phyloP scores from a whole-genome alignment of 2,329 filamentous ascomycete species.

The Fusarium sp. region DNA sequence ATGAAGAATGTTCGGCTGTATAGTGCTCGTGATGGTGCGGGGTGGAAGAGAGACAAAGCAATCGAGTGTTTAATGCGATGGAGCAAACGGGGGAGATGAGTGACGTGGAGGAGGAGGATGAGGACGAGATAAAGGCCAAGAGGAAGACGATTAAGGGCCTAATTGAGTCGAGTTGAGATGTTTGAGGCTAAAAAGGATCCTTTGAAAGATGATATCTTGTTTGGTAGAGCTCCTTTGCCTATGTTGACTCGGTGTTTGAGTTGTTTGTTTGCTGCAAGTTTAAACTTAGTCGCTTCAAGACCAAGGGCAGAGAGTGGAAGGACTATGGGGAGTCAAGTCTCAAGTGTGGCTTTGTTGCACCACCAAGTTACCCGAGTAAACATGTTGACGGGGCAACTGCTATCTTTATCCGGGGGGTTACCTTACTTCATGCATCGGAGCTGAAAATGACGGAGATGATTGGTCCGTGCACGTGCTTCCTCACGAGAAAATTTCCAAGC shows the following conservation, averaged over 20 bases:
- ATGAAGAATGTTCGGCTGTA: conserved; percentile 4
- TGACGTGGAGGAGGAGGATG: not conserved
- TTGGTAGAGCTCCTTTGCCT: not conserved
- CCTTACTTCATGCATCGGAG: conserved; percentile 12
- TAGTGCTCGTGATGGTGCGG: conserved; percentile 28
- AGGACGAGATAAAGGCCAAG: conserved; percentile 8
- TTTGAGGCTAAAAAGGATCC: conserved; percentile 7
- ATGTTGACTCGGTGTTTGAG: conserved; percentile 4
- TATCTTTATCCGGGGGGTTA: conserved; percentile 7
- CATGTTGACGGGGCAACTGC: conserved; percentile 50
- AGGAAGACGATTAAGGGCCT: not conserved
- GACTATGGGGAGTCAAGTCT: conserved; percentile 38
- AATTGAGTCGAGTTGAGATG: conserved; percentile 9
- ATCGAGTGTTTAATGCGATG: conserved; percentile 27
- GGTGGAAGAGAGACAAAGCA: conserved; percentile 18
- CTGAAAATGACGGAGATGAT: conserved; percentile 23
- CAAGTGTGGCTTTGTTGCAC: conserved; percentile 40
- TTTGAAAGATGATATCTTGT: conserved; percentile 4
- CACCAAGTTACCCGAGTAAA: conserved; percentile 45
- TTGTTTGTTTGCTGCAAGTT: conserved; percentile 35
- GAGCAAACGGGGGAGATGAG: conserved; percentile 12
- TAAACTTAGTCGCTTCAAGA: conserved; percentile 19
- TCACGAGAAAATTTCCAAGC: conserved; percentile 32
- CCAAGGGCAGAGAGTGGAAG: conserved; percentile 17
- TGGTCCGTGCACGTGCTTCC: conserved; percentile 37